phyloP scores from a whole-genome alignment of 1,139 yeast genomes.

The Hansenula lynferdii region DNA sequence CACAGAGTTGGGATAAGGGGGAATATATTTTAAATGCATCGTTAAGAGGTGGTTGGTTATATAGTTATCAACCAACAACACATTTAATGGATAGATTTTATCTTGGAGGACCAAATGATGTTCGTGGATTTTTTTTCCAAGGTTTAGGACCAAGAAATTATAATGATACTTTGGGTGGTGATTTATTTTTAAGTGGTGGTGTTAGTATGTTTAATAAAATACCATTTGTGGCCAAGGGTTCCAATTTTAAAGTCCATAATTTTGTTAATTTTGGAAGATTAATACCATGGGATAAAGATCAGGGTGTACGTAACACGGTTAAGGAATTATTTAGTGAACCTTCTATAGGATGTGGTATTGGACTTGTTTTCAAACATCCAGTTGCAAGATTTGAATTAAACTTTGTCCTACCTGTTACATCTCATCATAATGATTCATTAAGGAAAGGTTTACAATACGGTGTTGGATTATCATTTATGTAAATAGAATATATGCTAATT shows the following conservation, averaged over 20 bases:
- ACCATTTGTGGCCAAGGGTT: constrained; percentile 52
- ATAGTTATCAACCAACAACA: constrained; percentile 28
- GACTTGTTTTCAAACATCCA: constrained; percentile 79
- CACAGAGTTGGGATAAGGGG: constrained; percentile 27
- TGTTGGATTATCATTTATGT: constrained; percentile 80
- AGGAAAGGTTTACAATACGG: constrained; percentile 94
- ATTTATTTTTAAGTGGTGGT: constrained; percentile 68
- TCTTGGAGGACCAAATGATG: constrained; percentile 79
- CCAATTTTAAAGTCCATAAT: constrained; percentile 64
- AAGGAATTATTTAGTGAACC: constrained; percentile 33
- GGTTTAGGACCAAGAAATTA: constrained; percentile 80
- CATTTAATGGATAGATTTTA: constrained; percentile 43
- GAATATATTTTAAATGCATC: constrained; percentile 37
- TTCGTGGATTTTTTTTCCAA: constrained; percentile 69
- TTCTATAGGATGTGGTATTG: constrained; percentile 65
- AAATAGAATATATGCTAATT: constrained; percentile 14
- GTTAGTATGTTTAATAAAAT: constrained; percentile 58
- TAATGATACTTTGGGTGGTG: constrained; percentile 71
- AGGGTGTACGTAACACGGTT: constrained; percentile 20
- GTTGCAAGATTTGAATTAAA: constrained; percentile 90
- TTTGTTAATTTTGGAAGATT: constrained; percentile 76
- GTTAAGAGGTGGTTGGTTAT: constrained; percentile 48
- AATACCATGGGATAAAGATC: constrained; percentile 35
- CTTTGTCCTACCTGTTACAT: constrained; percentile 71
- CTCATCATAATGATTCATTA: constrained; percentile 57